These are phyloP conservation scores for Aquilaria agallochum DNA, from an alignment of 441 rosid species.

Conservation along the genomic window DNA sequence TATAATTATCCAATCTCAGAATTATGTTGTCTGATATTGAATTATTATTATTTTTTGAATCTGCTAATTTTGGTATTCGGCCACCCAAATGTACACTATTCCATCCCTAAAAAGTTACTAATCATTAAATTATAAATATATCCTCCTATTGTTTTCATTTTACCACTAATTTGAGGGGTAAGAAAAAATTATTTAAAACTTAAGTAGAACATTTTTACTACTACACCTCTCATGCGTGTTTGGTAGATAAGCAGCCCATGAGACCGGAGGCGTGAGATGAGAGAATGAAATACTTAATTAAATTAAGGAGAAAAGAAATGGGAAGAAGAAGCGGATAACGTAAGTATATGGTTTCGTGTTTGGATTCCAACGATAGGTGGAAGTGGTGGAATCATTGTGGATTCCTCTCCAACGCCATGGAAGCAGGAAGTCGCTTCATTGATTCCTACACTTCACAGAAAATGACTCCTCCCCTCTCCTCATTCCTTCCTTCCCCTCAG, in stretches of 20 bases:
- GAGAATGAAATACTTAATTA: not conserved
- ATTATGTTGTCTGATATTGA: too few relatives aligned
- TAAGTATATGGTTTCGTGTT: conserved; percentile 15
- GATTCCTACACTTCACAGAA: conserved; percentile 2
- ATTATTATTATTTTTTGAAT: too few relatives aligned
- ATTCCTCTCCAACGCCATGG: conserved; percentile 3
- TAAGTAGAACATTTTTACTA: not conserved
- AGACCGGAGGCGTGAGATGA: not conserved
- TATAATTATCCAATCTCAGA: too few relatives aligned
- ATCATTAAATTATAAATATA: too few relatives aligned
- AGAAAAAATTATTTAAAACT: too few relatives aligned
- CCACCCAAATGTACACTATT: too few relatives aligned
- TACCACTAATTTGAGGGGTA: too few relatives aligned
- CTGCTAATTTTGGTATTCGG: too few relatives aligned
- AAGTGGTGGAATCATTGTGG: conserved; percentile 14
- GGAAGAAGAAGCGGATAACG: not conserved
- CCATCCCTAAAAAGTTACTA: too few relatives aligned
- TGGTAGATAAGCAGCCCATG: not conserved
- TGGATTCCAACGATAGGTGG: conserved; percentile 15
- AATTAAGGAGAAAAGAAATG: not conserved
- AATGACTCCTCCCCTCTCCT: not conserved
- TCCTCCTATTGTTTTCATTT: too few relatives aligned
- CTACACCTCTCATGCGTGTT: not conserved
- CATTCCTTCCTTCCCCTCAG: too few relatives aligned
- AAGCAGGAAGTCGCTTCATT: not conserved